phyloP scores from a whole-genome alignment of 179 eudicot genomes.

The Silene noctiflora region DNA sequence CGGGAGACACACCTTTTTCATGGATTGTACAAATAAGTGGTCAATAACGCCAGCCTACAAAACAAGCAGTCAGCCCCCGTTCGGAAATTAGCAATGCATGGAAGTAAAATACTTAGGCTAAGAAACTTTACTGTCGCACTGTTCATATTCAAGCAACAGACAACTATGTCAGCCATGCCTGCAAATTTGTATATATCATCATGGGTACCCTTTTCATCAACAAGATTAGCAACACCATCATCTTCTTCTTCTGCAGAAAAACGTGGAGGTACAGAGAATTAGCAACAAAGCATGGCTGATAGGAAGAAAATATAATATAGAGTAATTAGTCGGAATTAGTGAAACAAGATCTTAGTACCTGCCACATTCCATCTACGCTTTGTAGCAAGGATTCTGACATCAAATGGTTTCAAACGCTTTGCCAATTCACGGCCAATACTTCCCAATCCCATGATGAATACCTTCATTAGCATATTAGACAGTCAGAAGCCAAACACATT shows the following conservation, averaged over 20 bases:
- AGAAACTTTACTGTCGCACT: slow-evolving; percentile 54
- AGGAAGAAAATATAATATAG: not conserved
- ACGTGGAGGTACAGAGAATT: slow-evolving; percentile 23
- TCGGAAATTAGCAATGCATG: not conserved
- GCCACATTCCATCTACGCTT: slow-evolving; percentile 69
- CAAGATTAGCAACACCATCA: slow-evolving; percentile 41
- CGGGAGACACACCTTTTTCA: slow-evolving; percentile 67
- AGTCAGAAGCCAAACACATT: not conserved
- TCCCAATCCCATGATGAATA: slow-evolving; percentile 86
- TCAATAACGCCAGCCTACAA: slow-evolving; percentile 69
- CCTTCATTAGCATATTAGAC: slow-evolving; percentile 37
- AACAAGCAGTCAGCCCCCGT: not conserved
- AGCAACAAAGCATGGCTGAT: slow-evolving; percentile 7
- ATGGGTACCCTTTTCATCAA: slow-evolving; percentile 84
- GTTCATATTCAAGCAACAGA: slow-evolving; percentile 78
- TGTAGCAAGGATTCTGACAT: slow-evolving; percentile 80
- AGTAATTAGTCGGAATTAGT: slow-evolving; percentile 2
- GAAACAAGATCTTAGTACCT: slow-evolving; percentile 31
- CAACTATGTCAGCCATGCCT: slow-evolving; percentile 78
- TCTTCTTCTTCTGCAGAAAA: slow-evolving; percentile 17
- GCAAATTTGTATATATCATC: slow-evolving; percentile 67
- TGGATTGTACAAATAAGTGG: slow-evolving; percentile 60
- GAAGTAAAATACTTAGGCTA: not conserved
- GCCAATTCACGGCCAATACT: slow-evolving; percentile 81
- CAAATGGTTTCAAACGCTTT: slow-evolving; percentile 84